Percentiles rank a stretch among this genome's conserved stretches.
Evolutionary conservation across 1,284 basidiomycete genomes (phyloP).

Genomic region (Golubevia pallescens): DNA sequence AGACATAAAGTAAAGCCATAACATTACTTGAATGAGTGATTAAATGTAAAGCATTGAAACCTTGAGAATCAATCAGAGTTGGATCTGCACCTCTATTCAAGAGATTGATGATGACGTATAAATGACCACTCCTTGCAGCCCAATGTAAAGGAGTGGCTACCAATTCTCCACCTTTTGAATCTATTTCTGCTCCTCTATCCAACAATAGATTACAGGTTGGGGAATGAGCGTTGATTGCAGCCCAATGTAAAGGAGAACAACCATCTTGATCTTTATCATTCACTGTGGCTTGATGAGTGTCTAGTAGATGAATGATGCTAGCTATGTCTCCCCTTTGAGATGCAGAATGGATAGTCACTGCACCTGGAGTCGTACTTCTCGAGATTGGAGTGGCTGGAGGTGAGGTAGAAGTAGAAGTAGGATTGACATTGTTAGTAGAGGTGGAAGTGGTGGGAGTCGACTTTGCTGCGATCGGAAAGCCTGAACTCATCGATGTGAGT

Average conservation of each 20-base stretch:
- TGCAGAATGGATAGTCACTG: conserved; percentile 77
- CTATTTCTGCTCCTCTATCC: conserved; percentile 91
- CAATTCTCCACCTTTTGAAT: conserved; percentile 91
- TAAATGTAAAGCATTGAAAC: conserved; percentile 94
- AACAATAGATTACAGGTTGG: conserved; percentile 68
- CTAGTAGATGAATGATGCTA: conserved; percentile 74
- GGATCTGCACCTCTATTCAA: conserved; percentile 89
- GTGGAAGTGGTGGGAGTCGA: neutral
- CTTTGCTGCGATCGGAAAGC: neutral
- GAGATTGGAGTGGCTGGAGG: neutral
- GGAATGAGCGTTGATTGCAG: conserved; percentile 85
- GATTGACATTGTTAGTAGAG: neutral
- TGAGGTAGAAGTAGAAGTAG: neutral
- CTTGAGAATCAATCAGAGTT: conserved; percentile 86
- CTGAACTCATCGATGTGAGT: neutral
- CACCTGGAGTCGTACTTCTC: neutral
- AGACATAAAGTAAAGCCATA: conserved; percentile 83
- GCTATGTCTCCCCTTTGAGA: conserved; percentile 84
- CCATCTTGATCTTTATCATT: conserved; percentile 86
- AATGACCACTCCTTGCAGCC: conserved; percentile 92
- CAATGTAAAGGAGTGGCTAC: conserved; percentile 96
- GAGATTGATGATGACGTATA: conserved; percentile 90
- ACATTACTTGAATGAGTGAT: conserved; percentile 91
- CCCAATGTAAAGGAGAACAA: conserved; percentile 96
- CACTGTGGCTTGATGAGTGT: conserved; percentile 75